These are phyloP conservation scores for Trichoderma endophyticum DNA, from an alignment of 2,329 filamentous ascomycete species.

Conservation along the genomic window DNA sequence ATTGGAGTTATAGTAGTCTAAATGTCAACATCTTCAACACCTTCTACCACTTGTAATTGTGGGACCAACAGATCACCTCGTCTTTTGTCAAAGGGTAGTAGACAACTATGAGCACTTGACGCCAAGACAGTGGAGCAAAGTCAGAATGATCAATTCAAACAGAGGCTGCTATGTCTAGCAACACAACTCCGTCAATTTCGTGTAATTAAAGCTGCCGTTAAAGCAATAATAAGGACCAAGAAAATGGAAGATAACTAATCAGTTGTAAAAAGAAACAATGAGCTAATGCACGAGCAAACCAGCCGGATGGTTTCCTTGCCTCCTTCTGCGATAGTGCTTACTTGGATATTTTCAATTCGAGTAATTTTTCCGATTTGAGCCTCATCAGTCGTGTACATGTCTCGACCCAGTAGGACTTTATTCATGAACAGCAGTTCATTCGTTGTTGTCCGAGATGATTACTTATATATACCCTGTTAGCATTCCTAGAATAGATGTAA, in stretches of 20 bases:
- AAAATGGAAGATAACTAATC: background rate
- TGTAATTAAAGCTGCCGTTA: background rate
- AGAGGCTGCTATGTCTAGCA: background rate
- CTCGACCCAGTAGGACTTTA: fast-evolving
- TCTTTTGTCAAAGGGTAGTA: background rate
- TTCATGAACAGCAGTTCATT: background rate
- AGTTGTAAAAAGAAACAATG: background rate
- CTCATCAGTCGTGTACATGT: background rate
- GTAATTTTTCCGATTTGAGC: background rate
- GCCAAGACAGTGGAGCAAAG: background rate
- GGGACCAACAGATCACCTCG: background rate
- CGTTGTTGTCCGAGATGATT: background rate
- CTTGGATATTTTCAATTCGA: background rate
- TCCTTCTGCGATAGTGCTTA: background rate
- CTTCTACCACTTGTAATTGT: background rate
- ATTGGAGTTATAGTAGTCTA: background rate
- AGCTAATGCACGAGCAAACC: background rate
- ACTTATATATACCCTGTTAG: background rate
- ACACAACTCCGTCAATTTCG: background rate
- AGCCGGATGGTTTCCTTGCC: background rate
- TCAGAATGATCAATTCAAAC: background rate
- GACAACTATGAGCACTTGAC: background rate
- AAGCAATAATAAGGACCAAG: fast-evolving
- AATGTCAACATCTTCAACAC: background rate
- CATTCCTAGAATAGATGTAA: background rate